phyloP scores from a whole-genome alignment of 2,329 filamentous ascomycete species.

The Ophiosphaerella narmari region DNA sequence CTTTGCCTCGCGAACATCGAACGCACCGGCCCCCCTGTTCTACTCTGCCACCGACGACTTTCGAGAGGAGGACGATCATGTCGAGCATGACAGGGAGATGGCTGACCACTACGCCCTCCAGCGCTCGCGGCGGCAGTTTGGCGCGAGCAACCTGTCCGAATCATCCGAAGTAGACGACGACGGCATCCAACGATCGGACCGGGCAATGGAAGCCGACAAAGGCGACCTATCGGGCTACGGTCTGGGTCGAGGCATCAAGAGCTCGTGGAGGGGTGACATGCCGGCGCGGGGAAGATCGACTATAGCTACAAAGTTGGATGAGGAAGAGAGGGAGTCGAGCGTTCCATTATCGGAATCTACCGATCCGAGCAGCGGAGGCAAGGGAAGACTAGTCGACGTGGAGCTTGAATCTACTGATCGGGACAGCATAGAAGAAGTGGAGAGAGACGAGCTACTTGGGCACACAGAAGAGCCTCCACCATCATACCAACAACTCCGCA shows the following conservation, averaged over 20 bases:
- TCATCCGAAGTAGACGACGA: conserved; percentile 82
- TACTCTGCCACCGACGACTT: conserved; percentile 90
- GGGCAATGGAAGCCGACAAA: conserved; percentile 55
- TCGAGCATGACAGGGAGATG: conserved; percentile 85
- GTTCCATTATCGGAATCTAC: conserved; percentile 49
- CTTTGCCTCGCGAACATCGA: conserved; percentile 76
- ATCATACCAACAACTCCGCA: conserved; percentile 63
- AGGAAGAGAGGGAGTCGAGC: conserved; percentile 48
- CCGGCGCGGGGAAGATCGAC: conserved; percentile 47
- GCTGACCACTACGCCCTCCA: conserved; percentile 95
- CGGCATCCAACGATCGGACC: conserved; percentile 54
- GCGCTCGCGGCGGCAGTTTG: conserved; percentile 85
- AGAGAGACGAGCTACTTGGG: conserved; percentile 38
- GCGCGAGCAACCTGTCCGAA: conserved; percentile 79
- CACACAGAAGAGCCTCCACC: conserved; percentile 57
- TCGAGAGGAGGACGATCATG: conserved; percentile 89
- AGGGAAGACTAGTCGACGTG: conserved; percentile 78
- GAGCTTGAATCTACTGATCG: conserved; percentile 71
- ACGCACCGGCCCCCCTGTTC: conserved; percentile 88
- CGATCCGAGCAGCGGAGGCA: conserved; percentile 59
- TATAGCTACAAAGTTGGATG: conserved; percentile 36
- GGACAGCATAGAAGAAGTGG: conserved; percentile 50
- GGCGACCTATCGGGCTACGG: conserved; percentile 47
- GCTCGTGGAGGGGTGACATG: conserved; percentile 61
- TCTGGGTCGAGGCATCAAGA: conserved; percentile 58